Conservation (phyloP, 139 green algal species). For the Nannochloris sp. region DNA sequence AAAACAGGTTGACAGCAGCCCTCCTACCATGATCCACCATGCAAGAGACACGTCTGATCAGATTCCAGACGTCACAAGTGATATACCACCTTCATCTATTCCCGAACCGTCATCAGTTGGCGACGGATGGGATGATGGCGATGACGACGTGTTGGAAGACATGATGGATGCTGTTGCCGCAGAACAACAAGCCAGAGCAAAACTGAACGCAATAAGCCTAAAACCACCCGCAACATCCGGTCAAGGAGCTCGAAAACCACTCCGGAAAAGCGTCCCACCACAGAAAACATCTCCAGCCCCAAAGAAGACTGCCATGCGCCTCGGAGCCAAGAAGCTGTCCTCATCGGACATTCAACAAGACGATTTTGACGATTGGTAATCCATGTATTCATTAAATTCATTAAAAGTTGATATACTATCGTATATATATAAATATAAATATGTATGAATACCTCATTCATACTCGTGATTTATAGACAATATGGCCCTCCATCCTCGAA, state of each 20-base stretch:
- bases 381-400: neutral
- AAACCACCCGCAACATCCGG: neutral
- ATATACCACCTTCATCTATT: neutral
- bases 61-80: neutral
- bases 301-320: slow-evolving; percentile 15
- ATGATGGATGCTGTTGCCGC: slow-evolving; percentile 15
- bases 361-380: slow-evolving; percentile 25
- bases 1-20: slow-evolving; percentile 12
- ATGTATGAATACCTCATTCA: no score
- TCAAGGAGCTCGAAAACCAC: neutral
- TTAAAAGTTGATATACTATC: no score
- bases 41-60: neutral
- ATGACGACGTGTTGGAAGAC: slow-evolving; percentile 32
- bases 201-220: slow-evolving; percentile 8
- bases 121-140: slow-evolving; percentile 11
- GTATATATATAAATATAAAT: no score
- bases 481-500: slow-evolving; percentile 9
- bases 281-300: neutral
- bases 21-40: neutral
- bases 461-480: neutral
- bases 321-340: slow-evolving; percentile 26
- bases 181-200: slow-evolving; percentile 17
- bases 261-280: neutral
- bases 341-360: slow-evolving; percentile 1
- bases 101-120: neutral